Conservation (phyloP, 1,139 yeast genomes). For the Candida sojae region DNA sequence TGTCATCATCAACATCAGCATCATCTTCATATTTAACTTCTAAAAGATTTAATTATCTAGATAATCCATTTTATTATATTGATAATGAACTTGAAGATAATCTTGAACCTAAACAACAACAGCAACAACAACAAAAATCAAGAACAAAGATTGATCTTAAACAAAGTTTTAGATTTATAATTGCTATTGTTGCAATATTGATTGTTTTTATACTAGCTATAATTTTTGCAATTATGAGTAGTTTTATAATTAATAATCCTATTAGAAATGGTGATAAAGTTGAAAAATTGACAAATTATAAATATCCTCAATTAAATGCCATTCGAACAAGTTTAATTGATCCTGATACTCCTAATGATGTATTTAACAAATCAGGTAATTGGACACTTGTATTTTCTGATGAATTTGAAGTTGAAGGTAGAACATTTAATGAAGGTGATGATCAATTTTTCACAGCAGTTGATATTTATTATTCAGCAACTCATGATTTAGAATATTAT, state of each 20-base stretch:
- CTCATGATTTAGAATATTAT: constrained; percentile 33
- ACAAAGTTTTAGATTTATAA: constrained; percentile 3
- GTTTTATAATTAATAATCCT: constrained; percentile 9
- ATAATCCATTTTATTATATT: constrained; percentile 12
- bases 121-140: background rate
- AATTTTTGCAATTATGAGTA: constrained; percentile 10
- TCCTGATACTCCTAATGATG: constrained; percentile 26
- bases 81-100: constrained; percentile 6
- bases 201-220: constrained; percentile 8
- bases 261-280: constrained; percentile 10
- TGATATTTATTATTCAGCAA: constrained; percentile 31
- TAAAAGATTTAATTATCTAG: constrained; percentile 8
- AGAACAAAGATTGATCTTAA: background rate
- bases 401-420: constrained; percentile 32
- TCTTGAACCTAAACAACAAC: background rate
- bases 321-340: constrained; percentile 26
- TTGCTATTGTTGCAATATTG: constrained; percentile 6
- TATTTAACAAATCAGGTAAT: constrained; percentile 11
- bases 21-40: constrained; percentile 1
- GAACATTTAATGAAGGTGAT: constrained; percentile 32
- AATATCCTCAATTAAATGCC: constrained; percentile 24
- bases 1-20: background rate
- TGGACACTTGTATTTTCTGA: constrained; percentile 34
- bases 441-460: constrained; percentile 33
- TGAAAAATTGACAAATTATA: constrained; percentile 13